These are phyloP conservation scores for Orbilia quercus DNA, from an alignment of 2,329 filamentous ascomycete genomes.

Conservation along the genomic window DNA sequence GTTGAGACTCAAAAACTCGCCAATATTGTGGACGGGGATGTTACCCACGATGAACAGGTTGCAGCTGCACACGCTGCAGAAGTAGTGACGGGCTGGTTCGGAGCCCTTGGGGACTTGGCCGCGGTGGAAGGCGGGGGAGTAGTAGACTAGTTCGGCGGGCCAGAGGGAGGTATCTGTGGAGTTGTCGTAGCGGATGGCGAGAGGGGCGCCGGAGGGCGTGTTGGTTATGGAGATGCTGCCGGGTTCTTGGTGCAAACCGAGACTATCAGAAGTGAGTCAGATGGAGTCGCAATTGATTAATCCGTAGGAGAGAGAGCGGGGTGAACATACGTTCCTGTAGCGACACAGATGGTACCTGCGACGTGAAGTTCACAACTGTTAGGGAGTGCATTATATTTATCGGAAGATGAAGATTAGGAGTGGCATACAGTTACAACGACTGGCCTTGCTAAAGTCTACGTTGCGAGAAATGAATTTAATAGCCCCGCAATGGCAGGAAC, in stretches of 20 bases:
- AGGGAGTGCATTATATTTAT: neutral
- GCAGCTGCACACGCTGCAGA: slow-evolving; percentile 44
- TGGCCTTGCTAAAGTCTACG: slow-evolving; percentile 28
- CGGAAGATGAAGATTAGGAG: neutral
- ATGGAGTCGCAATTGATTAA: too few relatives aligned
- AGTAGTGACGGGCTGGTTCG: slow-evolving; percentile 42
- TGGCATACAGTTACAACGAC: slow-evolving; percentile 45
- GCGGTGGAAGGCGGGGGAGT: slow-evolving; percentile 37
- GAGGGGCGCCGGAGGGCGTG: slow-evolving; percentile 39
- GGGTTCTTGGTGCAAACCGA: slow-evolving; percentile 21
- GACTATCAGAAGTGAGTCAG: slow-evolving; percentile 12
- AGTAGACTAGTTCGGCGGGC: slow-evolving; percentile 39
- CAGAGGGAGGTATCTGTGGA: slow-evolving; percentile 35
- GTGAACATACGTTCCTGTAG: slow-evolving; percentile 34
- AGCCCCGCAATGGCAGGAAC: slow-evolving; percentile 49
- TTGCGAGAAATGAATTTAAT: slow-evolving; percentile 43
- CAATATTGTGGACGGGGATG: slow-evolving; percentile 17
- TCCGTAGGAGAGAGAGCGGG: too few relatives aligned
- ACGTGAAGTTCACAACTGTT: neutral
- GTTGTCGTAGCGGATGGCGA: slow-evolving; percentile 30
- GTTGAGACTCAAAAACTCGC: slow-evolving; percentile 33
- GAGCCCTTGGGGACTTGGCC: slow-evolving; percentile 8
- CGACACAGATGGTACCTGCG: slow-evolving; percentile 39
- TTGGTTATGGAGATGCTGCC: slow-evolving; percentile 40
- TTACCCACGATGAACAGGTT: slow-evolving; percentile 45